Evolutionary conservation across 1,284 basidiomycete species (phyloP), one percentile per base, ranked within the genome.

Genomic region (Heterobasidion occidentale): DNA sequence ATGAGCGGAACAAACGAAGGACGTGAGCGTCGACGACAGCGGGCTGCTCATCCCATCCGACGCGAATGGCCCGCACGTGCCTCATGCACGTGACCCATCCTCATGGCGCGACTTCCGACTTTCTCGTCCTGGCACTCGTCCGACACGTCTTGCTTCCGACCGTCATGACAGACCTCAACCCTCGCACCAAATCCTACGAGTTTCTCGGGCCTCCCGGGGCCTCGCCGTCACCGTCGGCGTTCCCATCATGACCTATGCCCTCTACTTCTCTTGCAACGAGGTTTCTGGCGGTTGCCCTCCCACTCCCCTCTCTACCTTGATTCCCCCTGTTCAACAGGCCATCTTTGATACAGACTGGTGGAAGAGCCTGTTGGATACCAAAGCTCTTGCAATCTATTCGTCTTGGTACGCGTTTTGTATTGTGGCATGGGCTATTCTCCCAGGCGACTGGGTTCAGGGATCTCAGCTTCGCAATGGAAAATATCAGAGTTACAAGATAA

Each of bases 381-480:
- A 93, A 57, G 94, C 91, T 0, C 70, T 81, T 15, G 65, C 81
- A 34, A 78, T 91, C 36, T 99, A 98, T 74, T 70, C 89, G 54
- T 90, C 70, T 0, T 99, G 96, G 96, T 98, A 98, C 71, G 74
- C 83, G 15, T 99, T 90, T 72, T 88, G 83, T 61, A 83, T 98
- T 46, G 70, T 83, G 2, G 81, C 91, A 9, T 98, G 94, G 94
- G 77, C 74, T 9, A 65, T 95, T 38, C 74, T 99, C 7, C 97
- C 97, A 0, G 95, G 93, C 7, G 89, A 94, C 62, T 82, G 82
- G 79, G 78, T 97, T 11, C 77, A 92, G 59, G 97, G 97, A 12
- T 83, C 79, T 8, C 75, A 80, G 19, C 72, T 98, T 62, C 79
- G 97, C 47, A 88, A 86, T 46, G 96, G 96, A 0, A 76, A 76